These are phyloP conservation scores for Uncinocarpus reesii DNA, from an alignment of 2,329 filamentous ascomycete species.

Conservation along the genomic window DNA sequence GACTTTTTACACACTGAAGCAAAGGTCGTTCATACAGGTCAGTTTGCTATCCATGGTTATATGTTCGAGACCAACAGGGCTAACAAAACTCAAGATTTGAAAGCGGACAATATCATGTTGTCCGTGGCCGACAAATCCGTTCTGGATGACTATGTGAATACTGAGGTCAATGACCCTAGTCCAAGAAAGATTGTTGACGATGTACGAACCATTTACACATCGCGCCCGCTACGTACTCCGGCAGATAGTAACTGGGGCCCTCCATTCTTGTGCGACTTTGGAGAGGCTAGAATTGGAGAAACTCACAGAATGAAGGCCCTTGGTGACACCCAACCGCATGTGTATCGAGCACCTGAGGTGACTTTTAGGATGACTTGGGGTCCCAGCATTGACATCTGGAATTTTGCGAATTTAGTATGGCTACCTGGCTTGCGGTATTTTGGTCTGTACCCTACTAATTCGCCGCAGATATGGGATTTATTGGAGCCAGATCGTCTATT, in stretches of 20 bases:
- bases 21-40: constrained; percentile 23
- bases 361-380: constrained; percentile 22
- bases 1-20: constrained; percentile 25
- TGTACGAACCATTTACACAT: background rate
- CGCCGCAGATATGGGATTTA: constrained; percentile 19
- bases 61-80: too few relatives aligned
- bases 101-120: constrained; percentile 2
- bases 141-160: background rate
- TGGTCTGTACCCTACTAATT: background rate
- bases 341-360: constrained; percentile 25
- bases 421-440: background rate
- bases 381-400: constrained; percentile 26
- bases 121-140: background rate
- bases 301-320: too few relatives aligned
- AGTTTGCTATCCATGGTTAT: too few relatives aligned
- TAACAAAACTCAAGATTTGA: constrained; percentile 1
- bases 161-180: constrained; percentile 1
- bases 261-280: constrained; percentile 20
- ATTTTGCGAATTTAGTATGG: constrained; percentile 22
- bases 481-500: constrained; percentile 18
- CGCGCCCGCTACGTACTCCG: background rate
- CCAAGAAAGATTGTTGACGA: constrained; percentile 3
- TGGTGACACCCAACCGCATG: constrained; percentile 35
- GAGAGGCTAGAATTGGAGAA: constrained; percentile 19
- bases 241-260: constrained; percentile 1